phyloP scores from a whole-genome alignment of 164 flowering plant species.

The Houttuynia cordata region DNA sequence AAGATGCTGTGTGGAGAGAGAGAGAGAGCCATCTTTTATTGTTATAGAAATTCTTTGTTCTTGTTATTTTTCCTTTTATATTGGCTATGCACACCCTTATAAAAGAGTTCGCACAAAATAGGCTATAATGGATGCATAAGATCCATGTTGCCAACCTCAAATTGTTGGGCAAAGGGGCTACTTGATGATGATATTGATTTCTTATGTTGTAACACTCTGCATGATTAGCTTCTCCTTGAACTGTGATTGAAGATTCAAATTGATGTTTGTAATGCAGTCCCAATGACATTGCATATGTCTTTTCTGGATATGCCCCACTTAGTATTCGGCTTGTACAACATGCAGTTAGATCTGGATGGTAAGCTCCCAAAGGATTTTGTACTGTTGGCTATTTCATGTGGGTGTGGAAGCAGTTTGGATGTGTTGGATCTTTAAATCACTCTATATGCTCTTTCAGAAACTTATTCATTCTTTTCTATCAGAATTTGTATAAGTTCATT shows the following conservation, averaged over 20 bases:
- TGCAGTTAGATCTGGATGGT: slow-evolving; percentile 97
- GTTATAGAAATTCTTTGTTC: too few species aligned
- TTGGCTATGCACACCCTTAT: too few species aligned
- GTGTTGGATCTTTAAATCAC: neutral
- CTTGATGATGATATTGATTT: too few species aligned
- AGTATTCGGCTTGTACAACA: slow-evolving; percentile 93
- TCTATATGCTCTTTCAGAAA: neutral
- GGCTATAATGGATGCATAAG: too few species aligned
- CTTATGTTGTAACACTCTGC: neutral
- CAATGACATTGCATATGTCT: slow-evolving; percentile 81
- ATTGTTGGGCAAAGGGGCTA: too few species aligned
- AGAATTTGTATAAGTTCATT: too few species aligned
- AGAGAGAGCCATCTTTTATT: too few species aligned
- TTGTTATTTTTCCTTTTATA: too few species aligned
- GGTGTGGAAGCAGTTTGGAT: neutral
- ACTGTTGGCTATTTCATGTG: too few species aligned
- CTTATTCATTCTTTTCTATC: neutral
- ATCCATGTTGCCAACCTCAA: too few species aligned
- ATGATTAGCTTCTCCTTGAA: neutral
- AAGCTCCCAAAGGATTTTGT: slow-evolving; percentile 15
- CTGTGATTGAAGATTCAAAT: neutral
- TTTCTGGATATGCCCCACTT: slow-evolving; percentile 98
- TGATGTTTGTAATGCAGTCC: slow-evolving; percentile 42
- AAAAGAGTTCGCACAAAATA: too few species aligned
- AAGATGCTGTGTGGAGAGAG: too few species aligned